These are phyloP conservation scores for Dryadomyces quercivorus DNA, from an alignment of 2,329 filamentous ascomycete genomes.

Conservation along the genomic window DNA sequence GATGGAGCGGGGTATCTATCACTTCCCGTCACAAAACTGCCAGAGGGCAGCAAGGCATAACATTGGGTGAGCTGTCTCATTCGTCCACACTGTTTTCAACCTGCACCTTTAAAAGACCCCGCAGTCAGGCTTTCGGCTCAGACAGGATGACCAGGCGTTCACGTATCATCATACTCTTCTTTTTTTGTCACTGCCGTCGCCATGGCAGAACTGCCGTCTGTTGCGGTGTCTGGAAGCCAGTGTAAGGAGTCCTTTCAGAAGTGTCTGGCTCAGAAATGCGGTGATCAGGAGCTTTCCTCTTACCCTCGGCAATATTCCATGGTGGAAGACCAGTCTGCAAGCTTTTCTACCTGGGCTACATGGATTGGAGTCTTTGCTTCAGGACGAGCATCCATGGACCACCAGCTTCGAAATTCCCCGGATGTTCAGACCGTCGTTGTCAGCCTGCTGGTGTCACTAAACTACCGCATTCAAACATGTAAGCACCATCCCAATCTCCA, in stretches of 20 bases:
- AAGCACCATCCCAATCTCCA: background rate
- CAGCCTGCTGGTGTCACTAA: background rate
- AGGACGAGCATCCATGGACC: background rate
- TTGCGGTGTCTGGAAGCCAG: background rate
- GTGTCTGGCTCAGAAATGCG: background rate
- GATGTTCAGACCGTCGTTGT: background rate
- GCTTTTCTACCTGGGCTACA: background rate
- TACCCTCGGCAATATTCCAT: no score
- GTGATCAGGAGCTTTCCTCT: background rate
- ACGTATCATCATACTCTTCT: no score
- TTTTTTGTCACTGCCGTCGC: no score
- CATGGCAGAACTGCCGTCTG: background rate
- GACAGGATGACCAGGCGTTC: no score
- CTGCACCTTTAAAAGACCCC: no score
- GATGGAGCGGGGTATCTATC: no score
- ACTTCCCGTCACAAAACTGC: no score
- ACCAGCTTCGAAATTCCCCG: background rate
- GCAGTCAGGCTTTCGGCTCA: no score
- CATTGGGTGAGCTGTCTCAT: no score
- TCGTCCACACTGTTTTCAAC: no score
- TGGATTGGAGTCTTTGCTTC: background rate
- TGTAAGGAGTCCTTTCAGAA: background rate
- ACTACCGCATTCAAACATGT: background rate
- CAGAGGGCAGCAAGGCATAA: no score
- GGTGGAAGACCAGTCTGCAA: background rate